Evolutionary conservation across 2,329 filamentous ascomycete species (phyloP), one percentile per base, ranked within the genome.

Genomic region (Fusarium mexicanum): DNA sequence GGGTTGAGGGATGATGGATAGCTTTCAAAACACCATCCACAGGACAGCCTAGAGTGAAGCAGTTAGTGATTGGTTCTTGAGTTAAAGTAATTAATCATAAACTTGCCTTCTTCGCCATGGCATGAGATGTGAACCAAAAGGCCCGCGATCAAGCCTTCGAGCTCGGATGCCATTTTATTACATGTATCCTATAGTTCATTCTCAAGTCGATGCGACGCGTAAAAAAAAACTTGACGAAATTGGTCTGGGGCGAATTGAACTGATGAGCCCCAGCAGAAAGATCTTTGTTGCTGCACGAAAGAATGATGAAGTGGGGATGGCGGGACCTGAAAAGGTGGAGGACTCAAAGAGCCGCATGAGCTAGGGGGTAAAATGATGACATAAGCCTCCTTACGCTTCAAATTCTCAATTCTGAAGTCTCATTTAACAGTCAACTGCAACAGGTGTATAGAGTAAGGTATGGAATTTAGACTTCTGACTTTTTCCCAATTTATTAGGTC

Each of bases 41-140:
- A 43, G 78, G 74, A 62, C 79, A 82, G 31, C 83, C 82, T 83
- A 67, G 44, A 59, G 35, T 53, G 18, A 54, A 35, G 29, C 33
- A 43, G 43, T 75, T 57, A 75, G 73, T 68, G 31, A 61, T 41
- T 64, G 22, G 43, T 46, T 47, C 41, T 29, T 20, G 61, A 47
- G 35, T 12, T 54, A 35, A 46, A 64, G 22, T 26, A 60, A 48
- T 48, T 14, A 62, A 54, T 57, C 43, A 67, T 60, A 55, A 62
- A 79, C 82, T 77, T 67, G 81, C 83, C 82, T 75, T 81, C 73
- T 76, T 84, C 82, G 57, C 83, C 83, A 31, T 80, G 79, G 67
- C 82, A 84, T 51, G 83, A 80, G 47, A 84, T 80, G 40, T 83
- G 72, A 55, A 82, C 78, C 68, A 84, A 72, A 51, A 84, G 76